Evolutionary conservation across 2,329 filamentous ascomycete genomes (phyloP), one percentile per base, ranked within the genome.

Genomic region (Verticillium longisporum): DNA sequence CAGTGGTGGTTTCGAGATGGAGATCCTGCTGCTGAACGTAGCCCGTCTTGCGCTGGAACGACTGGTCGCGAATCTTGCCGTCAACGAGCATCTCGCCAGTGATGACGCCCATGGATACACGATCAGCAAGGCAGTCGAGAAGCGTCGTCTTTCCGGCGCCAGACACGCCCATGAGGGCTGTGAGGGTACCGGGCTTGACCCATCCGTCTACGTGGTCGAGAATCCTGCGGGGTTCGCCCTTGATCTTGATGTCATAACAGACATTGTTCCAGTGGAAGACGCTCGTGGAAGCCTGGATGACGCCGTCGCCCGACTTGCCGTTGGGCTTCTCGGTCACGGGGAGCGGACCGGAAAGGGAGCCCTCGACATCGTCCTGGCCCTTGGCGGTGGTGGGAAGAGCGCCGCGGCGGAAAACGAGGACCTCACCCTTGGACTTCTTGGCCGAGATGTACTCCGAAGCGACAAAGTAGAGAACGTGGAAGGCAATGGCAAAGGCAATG

Each of bases 11-110:
- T 56, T 88, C 81, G 54, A 96, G 80, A 72, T 97, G 93, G 14
- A 97, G 82, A 83, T 97, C 93, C 72, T 96, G 92, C 73, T 97
- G 93, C 71, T 96, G 91, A 41, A 93, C 92, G 68, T 96, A 96
- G 56, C 92, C 92, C 0, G 91, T 96, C 77, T 94, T 95, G 66
- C 92, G 89, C 73, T 96, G 92, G 82, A 97, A 97, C 0, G 89
- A 92, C 54, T 82, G 82, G 66, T 96, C 91, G 55, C 90, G 86
- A 33, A 85, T 87, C 38, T 80, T 81, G 38, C 84, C 84, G 61
- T 86, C 81, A 11, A 87, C 83, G 11, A 86, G 74, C 88, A 96
- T 95, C 67, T 94, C 88, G 59, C 93, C 93, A 6, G 85, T 87
- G 57, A 97, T 91, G 18, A 96, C 88, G 75, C 93, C 93, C 87